Evolutionary conservation across 148 eudicot species (phyloP).

Genomic region (Camellia sinensis): DNA sequence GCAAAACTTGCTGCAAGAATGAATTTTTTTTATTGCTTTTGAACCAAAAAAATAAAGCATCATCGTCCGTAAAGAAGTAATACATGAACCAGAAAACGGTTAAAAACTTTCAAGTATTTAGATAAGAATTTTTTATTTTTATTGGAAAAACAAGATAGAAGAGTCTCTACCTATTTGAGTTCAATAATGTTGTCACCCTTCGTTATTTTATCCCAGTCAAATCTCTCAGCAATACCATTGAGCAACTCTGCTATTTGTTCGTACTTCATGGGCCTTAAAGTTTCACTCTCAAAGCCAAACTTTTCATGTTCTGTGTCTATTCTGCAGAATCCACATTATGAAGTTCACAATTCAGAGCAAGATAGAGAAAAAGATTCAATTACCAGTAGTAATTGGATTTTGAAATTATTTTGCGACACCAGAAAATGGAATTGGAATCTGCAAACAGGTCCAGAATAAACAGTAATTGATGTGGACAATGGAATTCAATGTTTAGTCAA

Average conservation of each 20-base stretch:
- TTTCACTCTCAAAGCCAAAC: constrained; percentile 84
- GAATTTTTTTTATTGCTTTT: background rate
- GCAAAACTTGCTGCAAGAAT: background rate
- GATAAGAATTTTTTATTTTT: too few species aligned
- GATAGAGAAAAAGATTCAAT: background rate
- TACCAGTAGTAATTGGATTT: background rate
- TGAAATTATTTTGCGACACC: background rate
- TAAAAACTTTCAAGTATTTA: background rate
- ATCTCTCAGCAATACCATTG: constrained; percentile 87
- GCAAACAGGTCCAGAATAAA: background rate
- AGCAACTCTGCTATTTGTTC: constrained; percentile 93
- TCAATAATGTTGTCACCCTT: constrained; percentile 96
- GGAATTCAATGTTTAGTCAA: background rate
- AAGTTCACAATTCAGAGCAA: constrained; percentile 4
- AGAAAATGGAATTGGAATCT: background rate
- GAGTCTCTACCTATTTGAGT: constrained; percentile 74
- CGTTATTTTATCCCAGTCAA: constrained; percentile 95
- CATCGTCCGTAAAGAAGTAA: background rate
- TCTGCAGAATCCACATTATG: constrained; percentile 39
- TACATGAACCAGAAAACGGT: background rate
- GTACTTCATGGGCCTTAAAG: constrained; percentile 81
- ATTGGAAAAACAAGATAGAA: background rate
- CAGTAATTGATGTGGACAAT: background rate
- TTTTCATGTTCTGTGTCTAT: constrained; percentile 99
- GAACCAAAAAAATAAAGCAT: background rate